Evolutionary conservation across 768 basidiomycete genomes (phyloP).

Genomic region (Tylopilus intermedius): DNA sequence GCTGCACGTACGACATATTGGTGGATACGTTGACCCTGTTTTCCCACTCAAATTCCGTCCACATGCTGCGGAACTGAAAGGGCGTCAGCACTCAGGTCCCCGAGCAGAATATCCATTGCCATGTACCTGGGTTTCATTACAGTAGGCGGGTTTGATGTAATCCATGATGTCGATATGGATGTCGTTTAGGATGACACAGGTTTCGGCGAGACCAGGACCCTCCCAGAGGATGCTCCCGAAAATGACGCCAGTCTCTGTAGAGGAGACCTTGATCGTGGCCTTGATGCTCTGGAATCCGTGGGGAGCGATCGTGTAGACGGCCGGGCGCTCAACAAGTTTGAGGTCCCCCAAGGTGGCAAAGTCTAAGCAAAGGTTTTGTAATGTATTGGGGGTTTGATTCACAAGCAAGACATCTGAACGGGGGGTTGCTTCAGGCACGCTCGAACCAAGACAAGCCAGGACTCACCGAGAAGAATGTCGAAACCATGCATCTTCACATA

Average conservation of each 20-base stretch:
- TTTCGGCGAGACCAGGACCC: conserved; percentile 79
- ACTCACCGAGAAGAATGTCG: conserved; percentile 84
- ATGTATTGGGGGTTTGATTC: conserved; percentile 89
- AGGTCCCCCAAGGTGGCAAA: conserved; percentile 97
- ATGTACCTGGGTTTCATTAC: conserved; percentile 85
- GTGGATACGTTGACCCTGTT: conserved; percentile 95
- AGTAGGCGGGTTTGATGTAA: conserved; percentile 61
- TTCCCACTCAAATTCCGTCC: conserved; percentile 99
- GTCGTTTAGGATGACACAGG: conserved; percentile 92
- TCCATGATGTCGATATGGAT: conserved; percentile 92
- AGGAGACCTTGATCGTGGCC: conserved; percentile 96
- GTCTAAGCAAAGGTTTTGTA: conserved; percentile 95
- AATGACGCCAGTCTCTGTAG: conserved; percentile 97
- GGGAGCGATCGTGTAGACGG: conserved; percentile 88
- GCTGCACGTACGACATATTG: conserved; percentile 61
- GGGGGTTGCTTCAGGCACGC: not conserved
- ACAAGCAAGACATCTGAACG: conserved; percentile 84
- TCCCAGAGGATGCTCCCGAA: conserved; percentile 98
- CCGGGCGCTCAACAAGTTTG: conserved; percentile 93
- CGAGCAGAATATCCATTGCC: not conserved
- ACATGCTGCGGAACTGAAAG: conserved; percentile 87
- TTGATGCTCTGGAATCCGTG: conserved; percentile 99
- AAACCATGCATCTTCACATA: conserved; percentile 98
- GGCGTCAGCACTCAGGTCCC: conserved; percentile 1
- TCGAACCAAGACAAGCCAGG: not conserved